Base-by-base conservation (phyloP, 1,139 yeast genomes). In the Yamadazyma trypodendri region DNA sequence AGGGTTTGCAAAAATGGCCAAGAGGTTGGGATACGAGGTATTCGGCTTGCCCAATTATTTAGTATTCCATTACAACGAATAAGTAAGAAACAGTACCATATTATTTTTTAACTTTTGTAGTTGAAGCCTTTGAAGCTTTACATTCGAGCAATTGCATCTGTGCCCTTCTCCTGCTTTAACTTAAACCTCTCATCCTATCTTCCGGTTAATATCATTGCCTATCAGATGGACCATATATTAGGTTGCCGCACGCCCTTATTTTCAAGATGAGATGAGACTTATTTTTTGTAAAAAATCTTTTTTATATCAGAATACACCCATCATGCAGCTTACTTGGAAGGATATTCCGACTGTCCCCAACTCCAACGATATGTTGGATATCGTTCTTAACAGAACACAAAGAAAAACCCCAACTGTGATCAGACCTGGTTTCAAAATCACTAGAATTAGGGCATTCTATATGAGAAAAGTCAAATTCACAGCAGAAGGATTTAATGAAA, bases 1-100 rank as follows among this genome's bases (percentile, higher is more conserved):
- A 65, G 98, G 98, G 16, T 92, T 92, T 64, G 97, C 98, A 20
- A 88, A 87, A 62, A 92, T 92, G 98, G 96, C 96, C 31, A 87
- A 87, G 62, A 74, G 98, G 51, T 72, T 92, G 45, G 96, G 96
- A 21, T 90, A 92, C 63, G 86, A 84, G 51, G 90, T 90, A 18
- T 84, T 73, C 60, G 98, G 98, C 4, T 72, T 92, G 56, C 98
- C 98, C 38, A 89, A 92, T 63, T 92, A 92, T 61, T 68, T 92
- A 56, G 97, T 92, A 23, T 92, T 77, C 61, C 98, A 92, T 55
- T 77, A 73, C 60, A 82, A 84, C 55, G 92, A 84, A 59, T 81
- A 43, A 21, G 15, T 24, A 11, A 23, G 6, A 24, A 6, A 9
- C 11, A n/a, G 8, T 24, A 18, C 8, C 8, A 8, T 18, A 18